Evolutionary conservation across 371 early-diverging fungal genomes (phyloP).

Genomic region (Dinochytrium kinnereticum): DNA sequence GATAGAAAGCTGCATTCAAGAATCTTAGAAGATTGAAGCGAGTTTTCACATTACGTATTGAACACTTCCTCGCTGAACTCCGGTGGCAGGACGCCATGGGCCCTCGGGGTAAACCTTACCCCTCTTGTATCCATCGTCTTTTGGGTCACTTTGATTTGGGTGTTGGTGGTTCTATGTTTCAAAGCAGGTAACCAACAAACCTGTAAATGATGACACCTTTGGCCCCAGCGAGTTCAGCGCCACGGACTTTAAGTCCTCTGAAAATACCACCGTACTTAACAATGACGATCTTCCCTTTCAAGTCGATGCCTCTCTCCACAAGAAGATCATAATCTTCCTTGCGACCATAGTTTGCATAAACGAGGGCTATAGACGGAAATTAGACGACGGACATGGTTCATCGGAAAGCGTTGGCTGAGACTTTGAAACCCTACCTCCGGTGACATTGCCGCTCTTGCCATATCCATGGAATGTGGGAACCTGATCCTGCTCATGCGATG

Average conservation of each 20-base stretch:
- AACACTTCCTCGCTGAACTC: conserved; percentile 68
- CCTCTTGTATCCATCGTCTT: conserved; percentile 56
- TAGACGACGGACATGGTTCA: neutral
- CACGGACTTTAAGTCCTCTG: conserved; percentile 66
- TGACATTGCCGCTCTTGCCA: conserved; percentile 66
- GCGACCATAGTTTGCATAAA: conserved; percentile 72
- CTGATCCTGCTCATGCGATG: conserved; percentile 50
- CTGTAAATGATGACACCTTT: conserved; percentile 66
- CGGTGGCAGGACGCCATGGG: conserved; percentile 66
- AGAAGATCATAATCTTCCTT: conserved; percentile 64
- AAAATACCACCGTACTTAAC: conserved; percentile 66
- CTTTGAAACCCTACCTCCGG: conserved; percentile 37
- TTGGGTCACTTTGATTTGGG: no score
- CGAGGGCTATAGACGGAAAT: conserved; percentile 39
- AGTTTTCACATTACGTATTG: conserved; percentile 35
- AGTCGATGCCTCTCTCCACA: conserved; percentile 50
- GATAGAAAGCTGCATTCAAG: conserved; percentile 31
- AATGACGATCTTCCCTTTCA: conserved; percentile 62
- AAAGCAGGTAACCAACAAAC: neutral
- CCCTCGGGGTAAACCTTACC: conserved; percentile 70
- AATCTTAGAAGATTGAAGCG: neutral
- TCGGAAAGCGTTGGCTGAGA: neutral
- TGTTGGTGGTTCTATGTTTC: neutral
- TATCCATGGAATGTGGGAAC: conserved; percentile 72
- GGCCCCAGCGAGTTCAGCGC: conserved; percentile 65